Conservation (phyloP, 805 yeast species). For the Naumovozyma castellii region DNA sequence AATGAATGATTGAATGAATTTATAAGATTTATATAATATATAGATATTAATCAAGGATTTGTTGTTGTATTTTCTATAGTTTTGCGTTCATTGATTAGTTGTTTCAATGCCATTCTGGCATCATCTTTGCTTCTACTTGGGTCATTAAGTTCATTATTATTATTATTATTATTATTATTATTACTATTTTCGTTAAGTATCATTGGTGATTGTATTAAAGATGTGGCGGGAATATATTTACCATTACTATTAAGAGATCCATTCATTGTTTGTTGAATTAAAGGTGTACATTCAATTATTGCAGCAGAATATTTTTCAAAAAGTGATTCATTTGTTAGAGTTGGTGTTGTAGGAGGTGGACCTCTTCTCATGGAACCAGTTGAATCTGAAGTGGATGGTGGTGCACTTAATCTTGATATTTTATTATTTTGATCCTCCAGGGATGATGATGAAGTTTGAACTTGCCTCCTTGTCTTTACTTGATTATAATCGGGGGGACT, state of each 20-base stretch:
- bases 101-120: slow-evolving; percentile 25
- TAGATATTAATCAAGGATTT: too few relatives aligned
- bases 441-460: neutral
- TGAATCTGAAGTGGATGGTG: neutral
- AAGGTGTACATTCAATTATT: slow-evolving; percentile 19
- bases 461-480: too few relatives aligned
- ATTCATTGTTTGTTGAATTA: slow-evolving; percentile 23
- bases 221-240: neutral
- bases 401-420: neutral
- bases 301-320: neutral
- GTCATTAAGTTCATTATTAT: neutral
- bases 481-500: neutral
- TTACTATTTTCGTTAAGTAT: neutral
- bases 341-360: slow-evolving; percentile 13
- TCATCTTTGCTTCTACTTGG: slow-evolving; percentile 15
- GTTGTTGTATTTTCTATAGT: neutral
- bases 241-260: slow-evolving; percentile 9
- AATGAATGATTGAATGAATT: neutral
- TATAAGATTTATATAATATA: slow-evolving; percentile 1
- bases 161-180: slow-evolving; percentile 1
- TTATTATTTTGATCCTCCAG: neutral
- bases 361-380: too few relatives aligned
- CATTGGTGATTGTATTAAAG: neutral
- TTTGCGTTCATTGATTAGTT: slow-evolving; percentile 15
- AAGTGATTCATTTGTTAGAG: neutral